phyloP scores from a whole-genome alignment of 2,329 filamentous ascomycete genomes.

The Fulvia fulva region DNA sequence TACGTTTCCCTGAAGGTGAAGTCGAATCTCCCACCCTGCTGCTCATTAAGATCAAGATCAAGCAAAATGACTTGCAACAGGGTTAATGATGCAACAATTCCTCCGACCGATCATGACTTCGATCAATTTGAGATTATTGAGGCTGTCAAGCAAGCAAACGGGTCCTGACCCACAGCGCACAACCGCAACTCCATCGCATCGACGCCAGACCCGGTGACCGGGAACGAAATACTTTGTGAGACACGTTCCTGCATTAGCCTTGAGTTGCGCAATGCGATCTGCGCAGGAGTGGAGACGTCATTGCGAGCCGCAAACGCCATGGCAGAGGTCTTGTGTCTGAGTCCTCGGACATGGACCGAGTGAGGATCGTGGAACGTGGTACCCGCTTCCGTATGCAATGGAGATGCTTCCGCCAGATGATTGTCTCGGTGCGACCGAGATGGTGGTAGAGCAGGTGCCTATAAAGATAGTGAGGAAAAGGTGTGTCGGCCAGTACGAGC shows the following conservation, averaged over 20 bases:
- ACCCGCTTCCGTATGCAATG: conserved; percentile 18
- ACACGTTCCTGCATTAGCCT: conserved; percentile 31
- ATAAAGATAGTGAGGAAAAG: background rate
- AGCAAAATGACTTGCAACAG: background rate
- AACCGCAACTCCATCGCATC: conserved; percentile 5
- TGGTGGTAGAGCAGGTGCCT: conserved; percentile 10
- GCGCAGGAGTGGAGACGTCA: conserved; percentile 18
- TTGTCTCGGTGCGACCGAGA: conserved; percentile 19
- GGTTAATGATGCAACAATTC: background rate
- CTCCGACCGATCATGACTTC: background rate
- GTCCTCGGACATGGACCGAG: conserved; percentile 22
- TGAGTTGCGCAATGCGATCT: conserved; percentile 28
- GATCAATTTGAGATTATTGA: background rate
- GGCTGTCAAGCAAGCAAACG: background rate
- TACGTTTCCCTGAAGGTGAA: background rate
- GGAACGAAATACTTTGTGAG: conserved; percentile 16
- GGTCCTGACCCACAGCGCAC: background rate
- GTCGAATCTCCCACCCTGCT: background rate
- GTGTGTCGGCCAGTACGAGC: background rate
- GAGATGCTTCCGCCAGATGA: conserved; percentile 13
- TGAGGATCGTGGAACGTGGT: conserved; percentile 23
- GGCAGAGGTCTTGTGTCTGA: conserved; percentile 16
- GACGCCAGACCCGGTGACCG: conserved; percentile 20
- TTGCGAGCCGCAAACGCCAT: conserved; percentile 20
- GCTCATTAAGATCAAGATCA: conserved; percentile 1